phyloP scores from a whole-genome alignment of 164 flowering plant species.

The Chimonanthus praecox region DNA sequence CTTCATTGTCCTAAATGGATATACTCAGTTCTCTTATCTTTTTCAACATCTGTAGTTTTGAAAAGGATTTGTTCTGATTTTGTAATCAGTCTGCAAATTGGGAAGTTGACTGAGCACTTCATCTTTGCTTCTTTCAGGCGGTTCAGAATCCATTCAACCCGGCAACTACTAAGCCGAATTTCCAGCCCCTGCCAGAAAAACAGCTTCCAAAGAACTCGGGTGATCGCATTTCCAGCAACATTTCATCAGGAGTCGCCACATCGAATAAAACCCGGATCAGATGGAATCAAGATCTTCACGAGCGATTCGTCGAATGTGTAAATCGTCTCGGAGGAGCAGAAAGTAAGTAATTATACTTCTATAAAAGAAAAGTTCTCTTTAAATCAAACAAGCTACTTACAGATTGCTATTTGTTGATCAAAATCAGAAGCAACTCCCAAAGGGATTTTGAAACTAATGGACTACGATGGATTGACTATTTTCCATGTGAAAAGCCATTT shows the following conservation, averaged over 20 bases:
- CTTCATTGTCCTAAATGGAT: neutral
- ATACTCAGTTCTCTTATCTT: neutral
- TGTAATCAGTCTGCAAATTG: neutral
- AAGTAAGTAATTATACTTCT: conserved; percentile 40
- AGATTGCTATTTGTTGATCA: conserved; percentile 6
- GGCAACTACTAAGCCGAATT: conserved; percentile 19
- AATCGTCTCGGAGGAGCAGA: conserved; percentile 91
- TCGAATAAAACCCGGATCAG: conserved; percentile 69
- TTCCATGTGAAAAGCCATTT: conserved; percentile 94
- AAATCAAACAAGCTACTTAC: neutral
- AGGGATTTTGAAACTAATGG: conserved; percentile 82
- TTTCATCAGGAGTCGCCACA: conserved; percentile 26
- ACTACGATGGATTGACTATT: conserved; percentile 76
- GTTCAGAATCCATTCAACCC: conserved; percentile 15
- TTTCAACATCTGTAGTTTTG: neutral
- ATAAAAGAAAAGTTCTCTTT: neutral
- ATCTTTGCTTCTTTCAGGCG: conserved; percentile 9
- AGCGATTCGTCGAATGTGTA: conserved; percentile 79
- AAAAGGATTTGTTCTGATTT: neutral
- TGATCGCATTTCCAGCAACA: conserved; percentile 17
- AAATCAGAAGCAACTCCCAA: conserved; percentile 87
- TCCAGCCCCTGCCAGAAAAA: conserved; percentile 26
- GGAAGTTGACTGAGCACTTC: neutral
- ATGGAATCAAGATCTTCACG: conserved; percentile 90
- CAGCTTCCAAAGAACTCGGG: conserved; percentile 20